Base-by-base conservation (phyloP, 1,284 basidiomycete genomes). In the Leccinum laetum region DNA sequence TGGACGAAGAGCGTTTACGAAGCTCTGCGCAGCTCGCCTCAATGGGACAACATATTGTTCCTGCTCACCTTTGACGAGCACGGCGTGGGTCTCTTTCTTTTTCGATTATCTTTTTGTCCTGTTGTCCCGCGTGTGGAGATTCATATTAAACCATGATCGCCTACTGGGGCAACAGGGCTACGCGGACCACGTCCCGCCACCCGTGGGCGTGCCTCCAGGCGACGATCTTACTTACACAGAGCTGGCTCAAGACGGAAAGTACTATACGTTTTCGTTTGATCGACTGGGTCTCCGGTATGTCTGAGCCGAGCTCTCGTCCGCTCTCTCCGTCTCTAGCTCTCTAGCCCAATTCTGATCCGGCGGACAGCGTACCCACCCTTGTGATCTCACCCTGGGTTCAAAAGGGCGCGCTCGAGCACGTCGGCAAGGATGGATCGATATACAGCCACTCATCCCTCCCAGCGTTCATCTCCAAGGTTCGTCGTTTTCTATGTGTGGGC, bases 211-310 rank as follows among this genome's bases (percentile, higher is more conserved):
- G 14, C 67, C 71, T 32, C 65, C 71, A 0, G 73, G 71, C 1
- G 73, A 75, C 14, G 4, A 67, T 3, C 32, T 75, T 5, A 73
- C 70, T n/a, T 75, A 73, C 29, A 73, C 70, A 3, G 73, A 72
- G 37, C 16, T 11, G 0, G 70, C 72, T 1, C 66, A 65, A 52
- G 73, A 72, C 7, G 70, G 73, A n/a, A 26, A 57, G 26, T 26
- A 57, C 26, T 72, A 72, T 24, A 75, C 69, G 5, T 74, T 73
- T 56, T 61, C 62, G 5, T 74, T 73, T 52, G 63, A 75, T n/a
- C 65, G 72, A 58, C 70, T 73, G 1, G 73, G 71, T 14, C 9
- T 73, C 8, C 69, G 73, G 73, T 72, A 61, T 5, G 69, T 69
- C 24, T 2, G 10, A 39, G 1, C 1, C 32, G 11, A 14, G 3